Evolutionary conservation across 176 grass and related monocot species (phyloP), one percentile per base, ranked within the genome.

Genomic region (Tillandsia fasciculata): DNA sequence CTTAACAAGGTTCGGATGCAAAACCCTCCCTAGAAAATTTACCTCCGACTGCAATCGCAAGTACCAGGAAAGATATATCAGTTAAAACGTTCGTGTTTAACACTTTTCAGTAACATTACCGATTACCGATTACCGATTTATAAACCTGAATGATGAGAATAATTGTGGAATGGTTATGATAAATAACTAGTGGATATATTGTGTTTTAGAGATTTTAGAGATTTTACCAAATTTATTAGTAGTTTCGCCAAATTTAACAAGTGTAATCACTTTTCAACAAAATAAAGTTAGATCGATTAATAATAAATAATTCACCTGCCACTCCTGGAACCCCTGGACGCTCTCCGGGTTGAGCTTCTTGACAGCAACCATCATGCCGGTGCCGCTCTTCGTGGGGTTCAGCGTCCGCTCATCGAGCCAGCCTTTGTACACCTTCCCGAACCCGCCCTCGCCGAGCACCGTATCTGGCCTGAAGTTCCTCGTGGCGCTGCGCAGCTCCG

Each of bases 301-400:
- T 20, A 20, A 20, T 20, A 20, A 20, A 20, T 20, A 20, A 20
- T 20, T 24, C 24, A 24, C 92, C 92, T 96, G 83, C 92, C 92
- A 96, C 61, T 96, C 85, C 68, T 96, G 85, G 53, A 88, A 74
- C 29, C 92, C 92, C 73, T 91, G 88, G 73, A 91, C 78, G 26
- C 92, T 89, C 66, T 96, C 92, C 1, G 83, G 85, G 63, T 96
- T 96, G 56, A 96, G 88, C 64, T 91, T 96, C 81, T 96, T 96
- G 67, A 96, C 76, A 0, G 92, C 92, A 53, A 96, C 83, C 11
- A 91, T 64, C 48, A 78, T 70, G 50, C 88, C 78, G 4, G 57
- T 10, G 18, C 67, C 75, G 5, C 69, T 69, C 49, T 68, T 91
- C 10, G 84, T 48, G 1, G 87, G 87, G 71, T 96, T 96, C 26